Conservation (phyloP, 208 protist genomes). For the Trypanosomatidae sp. region DNA sequence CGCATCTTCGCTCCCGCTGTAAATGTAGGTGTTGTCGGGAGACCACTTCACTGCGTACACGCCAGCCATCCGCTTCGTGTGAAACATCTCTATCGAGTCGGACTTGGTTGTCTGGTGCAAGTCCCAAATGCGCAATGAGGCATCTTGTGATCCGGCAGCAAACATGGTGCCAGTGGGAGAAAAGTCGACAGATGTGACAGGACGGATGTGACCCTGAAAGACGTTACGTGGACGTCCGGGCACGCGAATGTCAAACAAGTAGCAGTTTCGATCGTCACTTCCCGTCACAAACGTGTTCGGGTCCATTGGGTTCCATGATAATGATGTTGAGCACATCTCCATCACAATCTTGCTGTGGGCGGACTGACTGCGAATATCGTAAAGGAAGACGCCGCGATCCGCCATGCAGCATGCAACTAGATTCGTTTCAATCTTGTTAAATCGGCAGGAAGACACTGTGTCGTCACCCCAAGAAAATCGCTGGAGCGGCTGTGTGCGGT, state of each 20-base stretch:
- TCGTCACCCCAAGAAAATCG: constrained; percentile 95
- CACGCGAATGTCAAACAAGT: constrained; percentile 98
- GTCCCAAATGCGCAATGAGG: constrained; percentile 95
- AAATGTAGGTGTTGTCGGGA: constrained; percentile 94
- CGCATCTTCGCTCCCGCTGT: constrained; percentile 96
- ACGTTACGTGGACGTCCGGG: constrained; percentile 92
- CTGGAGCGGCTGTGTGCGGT: constrained; percentile 93
- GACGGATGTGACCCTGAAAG: constrained; percentile 96
- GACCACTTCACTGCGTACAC: constrained; percentile 93
- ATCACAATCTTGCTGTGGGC: constrained; percentile 94
- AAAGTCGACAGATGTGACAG: constrained; percentile 96
- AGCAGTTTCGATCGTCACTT: constrained; percentile 97
- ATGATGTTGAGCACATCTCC: constrained; percentile 92
- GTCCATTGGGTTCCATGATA: constrained; percentile 98
- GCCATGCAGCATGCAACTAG: constrained; percentile 90
- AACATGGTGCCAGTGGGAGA: constrained; percentile 96
- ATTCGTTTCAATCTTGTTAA: constrained; percentile 95
- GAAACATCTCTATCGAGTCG: constrained; percentile 96
- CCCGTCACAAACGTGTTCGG: constrained; percentile 97
- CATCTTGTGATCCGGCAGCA: constrained; percentile 95
- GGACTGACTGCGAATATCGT: constrained; percentile 92
- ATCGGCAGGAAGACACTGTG: constrained; percentile 86
- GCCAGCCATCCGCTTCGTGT: constrained; percentile 98
- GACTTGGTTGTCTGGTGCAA: constrained; percentile 84
- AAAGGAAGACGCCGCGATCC: constrained; percentile 94